These are phyloP conservation scores for Xylaria castorea DNA, from an alignment of 495 filamentous ascomycete species.

Conservation along the genomic window DNA sequence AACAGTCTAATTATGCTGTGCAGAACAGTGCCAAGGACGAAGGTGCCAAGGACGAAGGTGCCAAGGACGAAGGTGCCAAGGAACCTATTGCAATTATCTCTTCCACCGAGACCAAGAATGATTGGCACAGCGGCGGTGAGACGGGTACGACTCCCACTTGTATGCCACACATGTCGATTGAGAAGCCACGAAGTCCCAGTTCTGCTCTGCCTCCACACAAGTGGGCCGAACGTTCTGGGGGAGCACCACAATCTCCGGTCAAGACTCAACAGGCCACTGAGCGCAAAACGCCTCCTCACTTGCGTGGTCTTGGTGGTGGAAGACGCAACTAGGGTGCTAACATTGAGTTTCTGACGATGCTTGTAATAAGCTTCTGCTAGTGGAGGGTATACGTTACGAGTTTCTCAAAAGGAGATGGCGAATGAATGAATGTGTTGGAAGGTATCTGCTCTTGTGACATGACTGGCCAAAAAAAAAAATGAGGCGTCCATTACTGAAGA, in stretches of 20 bases:
- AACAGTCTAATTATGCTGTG: not conserved
- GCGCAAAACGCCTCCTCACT: slow-evolving; percentile 10
- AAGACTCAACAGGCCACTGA: not conserved
- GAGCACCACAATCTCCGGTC: not conserved
- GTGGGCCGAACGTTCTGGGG: not conserved
- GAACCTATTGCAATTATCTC: not conserved
- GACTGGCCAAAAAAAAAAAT: not conserved
- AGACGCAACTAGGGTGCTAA: not conserved
- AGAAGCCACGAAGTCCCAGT: not conserved
- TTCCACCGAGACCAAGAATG: not conserved
- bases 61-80: too few species aligned
- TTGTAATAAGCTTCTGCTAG: not conserved
- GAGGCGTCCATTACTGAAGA: not conserved
- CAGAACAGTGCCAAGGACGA: not conserved
- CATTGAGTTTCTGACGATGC: not conserved
- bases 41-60: not conserved
- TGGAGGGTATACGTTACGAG: not conserved
- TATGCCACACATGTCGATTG: not conserved
- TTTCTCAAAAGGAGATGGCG: not conserved
- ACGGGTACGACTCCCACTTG: not conserved
- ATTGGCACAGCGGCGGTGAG: not conserved
- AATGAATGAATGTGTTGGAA: not conserved
- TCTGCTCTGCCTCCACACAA: not conserved
- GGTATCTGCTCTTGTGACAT: not conserved
- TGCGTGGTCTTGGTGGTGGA: not conserved